phyloP scores from a whole-genome alignment of 2,329 filamentous ascomycete species.

The Colletotrichum scovillei region DNA sequence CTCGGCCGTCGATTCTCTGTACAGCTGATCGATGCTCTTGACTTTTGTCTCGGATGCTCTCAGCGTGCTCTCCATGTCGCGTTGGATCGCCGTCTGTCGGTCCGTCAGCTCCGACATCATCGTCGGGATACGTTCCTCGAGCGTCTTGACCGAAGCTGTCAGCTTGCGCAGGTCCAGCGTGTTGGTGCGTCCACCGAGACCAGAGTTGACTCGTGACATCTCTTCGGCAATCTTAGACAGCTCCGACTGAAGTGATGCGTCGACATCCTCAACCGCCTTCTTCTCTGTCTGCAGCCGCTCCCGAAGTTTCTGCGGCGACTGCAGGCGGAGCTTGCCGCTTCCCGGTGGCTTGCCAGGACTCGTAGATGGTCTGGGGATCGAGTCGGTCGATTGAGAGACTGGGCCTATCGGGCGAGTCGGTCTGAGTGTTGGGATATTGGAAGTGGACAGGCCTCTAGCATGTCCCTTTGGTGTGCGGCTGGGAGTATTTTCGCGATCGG shows the following conservation, averaged over 20 bases:
- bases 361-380: constrained; percentile 42
- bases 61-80: constrained; percentile 78
- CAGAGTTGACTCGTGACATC: constrained; percentile 68
- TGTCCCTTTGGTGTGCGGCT: constrained; percentile 45
- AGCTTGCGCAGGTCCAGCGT: constrained; percentile 61
- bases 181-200: constrained; percentile 48
- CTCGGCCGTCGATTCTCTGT: constrained; percentile 87
- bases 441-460: constrained; percentile 62
- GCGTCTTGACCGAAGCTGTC: constrained; percentile 67
- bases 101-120: constrained; percentile 69
- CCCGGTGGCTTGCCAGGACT: constrained; percentile 55
- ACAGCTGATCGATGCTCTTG: constrained; percentile 86
- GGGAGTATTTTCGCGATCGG: constrained; percentile 25
- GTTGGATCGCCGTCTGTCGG: constrained; percentile 72
- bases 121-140: constrained; percentile 75
- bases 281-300: constrained; percentile 89
- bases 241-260: constrained; percentile 78
- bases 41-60: constrained; percentile 81
- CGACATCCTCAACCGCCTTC: constrained; percentile 76
- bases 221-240: constrained; percentile 85
- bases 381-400: constrained; percentile 38
- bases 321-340: constrained; percentile 70
- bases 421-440: constrained; percentile 66
- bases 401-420: constrained; percentile 47
- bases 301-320: constrained; percentile 80